phyloP scores from a whole-genome alignment of 805 yeast genomes.

The Metschnikowia drakensbergensis region DNA sequence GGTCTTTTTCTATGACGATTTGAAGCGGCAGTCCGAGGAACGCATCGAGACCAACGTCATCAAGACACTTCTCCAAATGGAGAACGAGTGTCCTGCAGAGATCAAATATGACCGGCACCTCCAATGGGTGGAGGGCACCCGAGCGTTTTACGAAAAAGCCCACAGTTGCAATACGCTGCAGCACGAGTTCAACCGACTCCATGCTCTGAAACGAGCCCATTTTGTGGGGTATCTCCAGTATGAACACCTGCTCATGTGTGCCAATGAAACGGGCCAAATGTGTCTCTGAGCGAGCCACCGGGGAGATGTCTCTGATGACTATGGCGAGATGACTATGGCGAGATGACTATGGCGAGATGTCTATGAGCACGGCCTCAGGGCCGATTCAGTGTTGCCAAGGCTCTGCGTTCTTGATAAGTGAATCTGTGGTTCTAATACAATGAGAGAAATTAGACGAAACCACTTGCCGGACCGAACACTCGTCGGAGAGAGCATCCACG shows the following conservation, averaged over 20 bases:
- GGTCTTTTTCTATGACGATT: constrained; percentile 11
- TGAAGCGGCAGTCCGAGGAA: constrained; percentile 6
- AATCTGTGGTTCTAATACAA: no score
- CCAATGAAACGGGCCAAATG: constrained; percentile 12
- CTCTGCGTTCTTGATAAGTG: no score
- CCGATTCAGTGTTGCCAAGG: no score
- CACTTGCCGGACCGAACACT: no score
- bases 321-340: no score
- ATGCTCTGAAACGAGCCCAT: constrained; percentile 1
- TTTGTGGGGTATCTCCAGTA: constrained; percentile 14
- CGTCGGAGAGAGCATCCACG: no score
- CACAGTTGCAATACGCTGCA: neutral
- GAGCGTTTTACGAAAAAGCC: constrained; percentile 6
- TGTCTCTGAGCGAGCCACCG: constrained; percentile 15
- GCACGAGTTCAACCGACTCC: constrained; percentile 6
- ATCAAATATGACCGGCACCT: constrained; percentile 11
- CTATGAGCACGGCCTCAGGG: no score
- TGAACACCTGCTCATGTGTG: constrained; percentile 13
- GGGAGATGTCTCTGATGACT: no score
- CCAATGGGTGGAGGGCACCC: constrained; percentile 12
- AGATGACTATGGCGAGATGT: no score
- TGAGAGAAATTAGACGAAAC: no score
- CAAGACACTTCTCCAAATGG: constrained; percentile 16
- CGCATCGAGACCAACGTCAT: constrained; percentile 10
- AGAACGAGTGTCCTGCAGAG: constrained; percentile 8